phyloP scores from a whole-genome alignment of 1,284 basidiomycete species.

The Inonotus obliquus region DNA sequence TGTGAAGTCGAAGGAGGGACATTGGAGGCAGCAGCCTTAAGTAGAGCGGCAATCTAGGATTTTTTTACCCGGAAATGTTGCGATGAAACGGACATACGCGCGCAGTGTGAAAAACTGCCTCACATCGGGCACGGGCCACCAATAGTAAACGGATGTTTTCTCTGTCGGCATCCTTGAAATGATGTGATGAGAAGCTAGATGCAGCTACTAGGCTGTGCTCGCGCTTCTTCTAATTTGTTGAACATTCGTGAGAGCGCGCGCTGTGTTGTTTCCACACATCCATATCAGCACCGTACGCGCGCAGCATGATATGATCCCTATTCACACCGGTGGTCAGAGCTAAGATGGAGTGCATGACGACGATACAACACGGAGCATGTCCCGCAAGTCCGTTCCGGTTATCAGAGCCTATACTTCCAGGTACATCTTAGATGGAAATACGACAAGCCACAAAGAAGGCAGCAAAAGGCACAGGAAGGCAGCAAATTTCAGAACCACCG shows the following conservation, averaged over 20 bases:
- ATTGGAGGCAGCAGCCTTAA: background rate
- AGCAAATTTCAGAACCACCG: no score
- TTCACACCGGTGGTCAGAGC: background rate
- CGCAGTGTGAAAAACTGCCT: conserved; percentile 11
- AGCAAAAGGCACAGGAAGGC: no score
- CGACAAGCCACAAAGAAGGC: no score
- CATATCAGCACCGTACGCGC: background rate
- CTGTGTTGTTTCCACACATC: background rate
- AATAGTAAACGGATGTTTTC: background rate
- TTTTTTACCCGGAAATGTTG: background rate
- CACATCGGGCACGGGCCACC: background rate
- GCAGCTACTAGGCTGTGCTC: background rate
- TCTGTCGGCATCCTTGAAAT: background rate
- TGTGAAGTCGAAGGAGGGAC: background rate
- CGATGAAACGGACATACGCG: background rate
- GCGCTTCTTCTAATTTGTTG: background rate
- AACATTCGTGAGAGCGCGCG: background rate
- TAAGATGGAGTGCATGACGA: background rate
- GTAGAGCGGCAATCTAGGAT: background rate
- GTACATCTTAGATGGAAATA: no score
- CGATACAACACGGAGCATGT: background rate
- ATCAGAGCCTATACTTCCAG: background rate
- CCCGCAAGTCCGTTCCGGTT: background rate
- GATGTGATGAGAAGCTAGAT: background rate
- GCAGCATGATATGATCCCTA: background rate